Evolutionary conservation across 2,329 filamentous ascomycete species (phyloP).

Genomic region (Ophiocordyceps camponoti-rufipedis): DNA sequence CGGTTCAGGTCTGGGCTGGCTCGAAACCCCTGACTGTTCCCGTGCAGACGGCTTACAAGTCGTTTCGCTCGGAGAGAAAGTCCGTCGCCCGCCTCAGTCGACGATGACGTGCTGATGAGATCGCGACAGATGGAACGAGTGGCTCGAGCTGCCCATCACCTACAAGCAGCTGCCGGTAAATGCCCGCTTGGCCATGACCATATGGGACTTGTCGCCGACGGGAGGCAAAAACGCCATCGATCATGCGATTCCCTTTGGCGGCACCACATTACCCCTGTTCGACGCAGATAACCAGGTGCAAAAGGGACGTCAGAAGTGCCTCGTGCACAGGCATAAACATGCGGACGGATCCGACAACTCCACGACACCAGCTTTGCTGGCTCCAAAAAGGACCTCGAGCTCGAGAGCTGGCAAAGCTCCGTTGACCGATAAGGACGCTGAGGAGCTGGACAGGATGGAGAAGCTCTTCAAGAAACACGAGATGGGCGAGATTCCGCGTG

Average conservation of each 20-base stretch:
- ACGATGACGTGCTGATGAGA: constrained; percentile 1
- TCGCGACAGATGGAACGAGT: constrained; percentile 68
- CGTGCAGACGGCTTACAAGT: constrained; percentile 80
- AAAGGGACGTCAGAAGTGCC: constrained; percentile 84
- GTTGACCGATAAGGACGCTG: constrained; percentile 48
- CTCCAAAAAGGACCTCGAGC: constrained; percentile 34
- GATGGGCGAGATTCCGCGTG: constrained; percentile 83
- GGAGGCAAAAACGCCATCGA: constrained; percentile 50
- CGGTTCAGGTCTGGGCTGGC: constrained; percentile 84
- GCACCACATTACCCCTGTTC: constrained; percentile 83
- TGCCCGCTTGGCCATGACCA: constrained; percentile 73
- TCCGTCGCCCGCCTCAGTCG: constrained; percentile 10
- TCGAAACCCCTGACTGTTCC: constrained; percentile 89
- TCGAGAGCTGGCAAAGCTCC: constrained; percentile 29
- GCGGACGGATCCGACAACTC: constrained; percentile 75
- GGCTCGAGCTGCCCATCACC: constrained; percentile 72
- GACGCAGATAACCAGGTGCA: constrained; percentile 80
- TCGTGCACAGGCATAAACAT: constrained; percentile 60
- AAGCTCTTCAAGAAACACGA: constrained; percentile 92
- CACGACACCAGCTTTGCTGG: constrained; percentile 51
- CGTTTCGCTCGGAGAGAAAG: constrained; percentile 60
- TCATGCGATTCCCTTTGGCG: constrained; percentile 81
- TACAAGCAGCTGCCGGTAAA: constrained; percentile 70
- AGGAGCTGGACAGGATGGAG: constrained; percentile 79
- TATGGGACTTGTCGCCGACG: constrained; percentile 84